phyloP scores from a whole-genome alignment of 1,139 yeast species.

The Taiozyma sp. region DNA sequence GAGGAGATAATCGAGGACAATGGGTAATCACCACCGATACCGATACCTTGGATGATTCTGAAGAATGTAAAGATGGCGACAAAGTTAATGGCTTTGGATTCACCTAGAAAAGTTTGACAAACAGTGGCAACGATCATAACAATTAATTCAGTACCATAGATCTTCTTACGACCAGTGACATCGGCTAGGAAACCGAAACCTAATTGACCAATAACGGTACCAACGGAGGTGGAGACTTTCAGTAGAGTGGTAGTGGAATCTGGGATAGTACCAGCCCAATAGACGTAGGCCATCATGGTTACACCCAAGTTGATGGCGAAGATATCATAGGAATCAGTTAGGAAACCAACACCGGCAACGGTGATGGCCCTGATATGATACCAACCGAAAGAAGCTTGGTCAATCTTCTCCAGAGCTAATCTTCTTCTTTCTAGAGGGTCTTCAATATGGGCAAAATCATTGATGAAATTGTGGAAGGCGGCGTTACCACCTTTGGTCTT shows the following conservation, averaged over 20 bases:
- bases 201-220: conserved; percentile 91
- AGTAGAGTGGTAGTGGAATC: conserved; percentile 66
- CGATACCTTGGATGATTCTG: conserved; percentile 87
- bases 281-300: conserved; percentile 70
- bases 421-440: conserved; percentile 91
- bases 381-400: conserved; percentile 83
- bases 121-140: conserved; percentile 78
- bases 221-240: conserved; percentile 88
- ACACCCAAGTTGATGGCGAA: conserved; percentile 84
- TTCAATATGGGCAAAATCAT: conserved; percentile 77
- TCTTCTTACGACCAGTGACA: conserved; percentile 78
- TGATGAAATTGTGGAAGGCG: conserved; percentile 83
- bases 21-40: conserved; percentile 99
- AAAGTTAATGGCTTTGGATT: conserved; percentile 65
- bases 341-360: conserved; percentile 93
- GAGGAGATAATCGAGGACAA: conserved; percentile 89
- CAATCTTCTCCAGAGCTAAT: conserved; percentile 84
- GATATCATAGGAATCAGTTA: conserved; percentile 90
- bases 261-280: conserved; percentile 64
- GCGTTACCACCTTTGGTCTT: conserved; percentile 76
- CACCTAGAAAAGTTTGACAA: conserved; percentile 69
- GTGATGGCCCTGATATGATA: conserved; percentile 81
- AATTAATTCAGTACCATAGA: conserved; percentile 83
- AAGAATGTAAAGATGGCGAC: conserved; percentile 69
- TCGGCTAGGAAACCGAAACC: conserved; percentile 87